phyloP scores from a whole-genome alignment of 1,284 basidiomycete genomes.

The Omphalotus olearius region DNA sequence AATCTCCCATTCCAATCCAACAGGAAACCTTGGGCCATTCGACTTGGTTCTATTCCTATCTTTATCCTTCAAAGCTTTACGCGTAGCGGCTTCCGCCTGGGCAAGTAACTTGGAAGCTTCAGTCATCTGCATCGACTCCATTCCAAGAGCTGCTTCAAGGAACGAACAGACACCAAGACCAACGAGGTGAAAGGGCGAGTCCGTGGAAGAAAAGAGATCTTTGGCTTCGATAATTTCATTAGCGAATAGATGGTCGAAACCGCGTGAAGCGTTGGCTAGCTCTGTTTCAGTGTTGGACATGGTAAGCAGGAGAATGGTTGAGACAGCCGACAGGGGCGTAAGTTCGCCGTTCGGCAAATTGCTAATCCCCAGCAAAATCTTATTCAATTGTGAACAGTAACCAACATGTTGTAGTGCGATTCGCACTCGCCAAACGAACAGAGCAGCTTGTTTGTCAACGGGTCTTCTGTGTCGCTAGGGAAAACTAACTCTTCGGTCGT shows the following conservation, averaged over 20 bases:
- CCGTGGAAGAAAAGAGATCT: slow-evolving; percentile 39
- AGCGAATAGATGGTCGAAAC: slow-evolving; percentile 65
- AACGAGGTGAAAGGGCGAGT: slow-evolving; percentile 66
- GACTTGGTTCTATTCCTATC: neutral
- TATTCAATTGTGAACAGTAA: too few species aligned
- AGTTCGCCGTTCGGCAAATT: too few species aligned
- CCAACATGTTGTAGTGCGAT: too few species aligned
- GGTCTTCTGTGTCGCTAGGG: too few species aligned
- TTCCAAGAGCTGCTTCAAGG: slow-evolving; percentile 72
- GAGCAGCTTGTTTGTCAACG: too few species aligned
- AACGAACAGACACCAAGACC: slow-evolving; percentile 72
- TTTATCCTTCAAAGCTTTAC: slow-evolving; percentile 41
- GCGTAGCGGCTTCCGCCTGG: slow-evolving; percentile 56
- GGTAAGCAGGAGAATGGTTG: neutral
- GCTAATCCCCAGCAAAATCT: too few species aligned
- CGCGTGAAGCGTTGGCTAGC: slow-evolving; percentile 49
- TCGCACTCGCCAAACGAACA: too few species aligned
- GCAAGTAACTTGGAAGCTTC: slow-evolving; percentile 55
- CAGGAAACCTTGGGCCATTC: slow-evolving; percentile 41
- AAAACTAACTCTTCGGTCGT: too few species aligned
- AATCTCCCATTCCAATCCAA: slow-evolving; percentile 71
- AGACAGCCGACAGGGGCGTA: neutral
- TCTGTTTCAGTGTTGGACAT: slow-evolving; percentile 16
- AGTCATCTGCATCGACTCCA: slow-evolving; percentile 62
- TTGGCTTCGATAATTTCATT: slow-evolving; percentile 58